Base-by-base conservation (phyloP, 2,329 filamentous ascomycete species). In the Colletotrichum godetiae region DNA sequence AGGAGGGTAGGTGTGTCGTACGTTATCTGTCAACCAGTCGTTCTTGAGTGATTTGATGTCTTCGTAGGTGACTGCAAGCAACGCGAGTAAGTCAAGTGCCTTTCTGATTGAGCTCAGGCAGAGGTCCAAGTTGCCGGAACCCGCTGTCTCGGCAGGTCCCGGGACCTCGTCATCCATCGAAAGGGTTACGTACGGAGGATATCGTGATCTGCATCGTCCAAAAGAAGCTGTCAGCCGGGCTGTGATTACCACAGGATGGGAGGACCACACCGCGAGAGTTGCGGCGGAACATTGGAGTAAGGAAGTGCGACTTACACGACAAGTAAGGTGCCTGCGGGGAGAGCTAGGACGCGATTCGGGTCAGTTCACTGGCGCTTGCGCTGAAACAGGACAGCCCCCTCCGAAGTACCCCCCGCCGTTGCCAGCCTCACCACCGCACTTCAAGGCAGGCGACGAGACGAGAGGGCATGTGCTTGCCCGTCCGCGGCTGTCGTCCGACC, bases 1-100 rank as follows among this genome's bases (percentile, higher is more conserved):
- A 11, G 53, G 29, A n/a, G 12, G 63, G 13, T n/a, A 10, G 53
- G 42, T 11, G 1, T n/a, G 15, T 53, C 89, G 76, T 87, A 95
- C 94, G 86, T 98, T 98, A 82, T 99, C 97, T 56, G 96, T 98
- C 65, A 99, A 88, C 97, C 97, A 99, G 87, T 98, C 97, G 83
- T 94, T 88, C 84, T 94, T 95, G 72, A 99, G 90, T 19, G 93
- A 92, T 81, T 95, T 93, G 77, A 98, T 90, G 83, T 99, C 97
- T 81, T 97, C 94, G 81, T 92, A 91, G 63, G 94, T 98, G 77
- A 98, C 94, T 95, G 73, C 22, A 29, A 27, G 13, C 37, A 4
- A 35, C 11, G 13, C 31, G 75, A 52, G 67, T 66, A 64, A 75
- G 72, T 58, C 19, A 22, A 31, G 27, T 22, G n/a, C 4, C 15